Base-by-base conservation (phyloP, 2,329 filamentous ascomycete genomes). In the Fusarium heterosporum region DNA sequence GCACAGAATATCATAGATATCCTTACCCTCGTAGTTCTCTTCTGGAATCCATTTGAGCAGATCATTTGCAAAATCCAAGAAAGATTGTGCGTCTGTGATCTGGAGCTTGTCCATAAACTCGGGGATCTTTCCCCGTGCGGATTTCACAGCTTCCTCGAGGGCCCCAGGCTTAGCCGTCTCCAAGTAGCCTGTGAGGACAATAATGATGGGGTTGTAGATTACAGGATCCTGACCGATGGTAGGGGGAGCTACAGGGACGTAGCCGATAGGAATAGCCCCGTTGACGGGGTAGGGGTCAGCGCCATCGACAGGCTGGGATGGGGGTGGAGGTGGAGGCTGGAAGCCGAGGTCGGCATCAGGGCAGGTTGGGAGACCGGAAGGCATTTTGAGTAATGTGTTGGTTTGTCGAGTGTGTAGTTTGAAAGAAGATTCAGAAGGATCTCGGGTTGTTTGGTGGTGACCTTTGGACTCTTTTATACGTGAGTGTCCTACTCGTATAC, bases 61-160 rank as follows among this genome's bases (percentile, higher is more conserved):
- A 16, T 60, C 56, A 1, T 60, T 60, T 2, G 56, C 54, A 51
- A 60, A 60, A 25, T 60, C 56, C 3, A 60, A 8, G 26, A 60
- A 60, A 0, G 56, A 59, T 11, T 14, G 22, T 4, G 54, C 42
- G 22, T 60, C 54, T 1, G 10, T 58, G 14, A 60, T 60, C 3
- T 60, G 3, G 13, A 60, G 30, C 19, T 60, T 59, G 7, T 60
- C 43, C 56, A 60, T 59, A n/a, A 60, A 59, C 7, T 60, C 11
- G 0, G 56, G 56, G 1, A 60, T 59, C 12, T 60, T 22, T n/a
- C 16, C 17, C 6, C 29, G 22, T 13, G 56, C 56, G 7, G 16
- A 25, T 2, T 51, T 22, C 1, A 60, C 56, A 4, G 56, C 56
- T 7, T 60, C 41, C 5, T 42, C 43, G 1, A 59, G 56, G 22